Base-by-base conservation (phyloP, 2,329 filamentous ascomycete genomes). In the Lachnellula hyalina region DNA sequence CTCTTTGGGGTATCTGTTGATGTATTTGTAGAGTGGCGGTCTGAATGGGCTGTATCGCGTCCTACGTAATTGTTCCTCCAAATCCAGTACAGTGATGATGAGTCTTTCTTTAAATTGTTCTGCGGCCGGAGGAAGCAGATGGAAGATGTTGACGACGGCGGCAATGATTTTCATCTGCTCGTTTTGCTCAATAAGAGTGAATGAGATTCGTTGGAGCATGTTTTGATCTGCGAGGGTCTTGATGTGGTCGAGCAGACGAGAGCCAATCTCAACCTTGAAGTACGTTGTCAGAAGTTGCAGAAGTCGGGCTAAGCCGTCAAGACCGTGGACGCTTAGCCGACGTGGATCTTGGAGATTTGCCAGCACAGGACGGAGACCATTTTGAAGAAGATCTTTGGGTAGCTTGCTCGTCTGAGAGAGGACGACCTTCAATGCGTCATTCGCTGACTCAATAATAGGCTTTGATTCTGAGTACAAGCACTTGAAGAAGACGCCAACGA, bases 211-310 rank as follows among this genome's bases (percentile, higher is more conserved):
- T 69, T 97, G 92, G 62, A 97, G 75, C 14, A 84, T 81, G 50
- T 77, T 80, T 2, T 89, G 82, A 55, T 96, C 91, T 1, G 93
- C 92, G 60, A 99, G 91, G 11, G 86, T 83, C 68, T 93, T 93
- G 72, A 96, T 87, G 65, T 99, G 94, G 61, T 97, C 93, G 9
- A 99, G 78, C n/a, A 99, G 75, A 23, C 94, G 84, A 21, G 90
- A 83, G 6, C 94, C 95, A 52, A 99, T 99, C 69, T 99, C 94
- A 0, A 97, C 92, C 73, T 99, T 99, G 74, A 99, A 99, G 71
- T 99, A 99, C 56, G 94, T 97, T 0, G 93, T 99, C 17, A 99
- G 77, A 2, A 99, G 78, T 60, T 94, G 93, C 57, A 99, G 74
- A 1, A 99, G 78, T 40, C 93, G 85, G 17, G 92, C 92, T 34